Percentiles rank a stretch among this genome's conserved stretches.
phyloP scores from a whole-genome alignment of 2,329 filamentous ascomycete genomes.

The Penicillium sumatraense region DNA sequence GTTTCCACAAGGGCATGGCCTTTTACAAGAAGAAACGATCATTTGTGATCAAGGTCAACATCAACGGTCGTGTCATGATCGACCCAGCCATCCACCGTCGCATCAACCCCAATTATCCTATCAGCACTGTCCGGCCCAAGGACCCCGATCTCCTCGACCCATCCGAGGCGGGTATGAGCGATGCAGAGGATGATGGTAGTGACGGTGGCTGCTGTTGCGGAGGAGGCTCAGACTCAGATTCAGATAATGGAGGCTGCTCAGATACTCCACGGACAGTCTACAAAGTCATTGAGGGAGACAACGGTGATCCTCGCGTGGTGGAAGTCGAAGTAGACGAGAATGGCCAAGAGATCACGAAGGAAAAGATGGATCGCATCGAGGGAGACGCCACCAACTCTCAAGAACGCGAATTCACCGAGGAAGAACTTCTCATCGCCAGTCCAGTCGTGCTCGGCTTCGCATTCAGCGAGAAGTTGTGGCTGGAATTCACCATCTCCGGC shows the following conservation, averaged over 20 bases:
- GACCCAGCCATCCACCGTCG: slow-evolving; percentile 81
- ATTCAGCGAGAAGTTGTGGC: slow-evolving; percentile 87
- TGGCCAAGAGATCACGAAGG: slow-evolving; percentile 58
- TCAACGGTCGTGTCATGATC: slow-evolving; percentile 87
- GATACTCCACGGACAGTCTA: slow-evolving; percentile 48
- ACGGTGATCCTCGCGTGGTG: slow-evolving; percentile 57
- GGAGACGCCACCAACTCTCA: slow-evolving; percentile 37
- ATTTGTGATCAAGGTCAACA: slow-evolving; percentile 73
- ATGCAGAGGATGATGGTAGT: slow-evolving; percentile 39
- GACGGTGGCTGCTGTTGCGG: slow-evolving; percentile 44
- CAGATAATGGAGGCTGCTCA: slow-evolving; percentile 41
- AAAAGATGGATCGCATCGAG: slow-evolving; percentile 63
- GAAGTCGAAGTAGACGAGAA: slow-evolving; percentile 61
- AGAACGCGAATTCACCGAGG: slow-evolving; percentile 70
- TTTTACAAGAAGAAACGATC: slow-evolving; percentile 81
- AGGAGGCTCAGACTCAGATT: slow-evolving; percentile 42
- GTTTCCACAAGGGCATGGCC: slow-evolving; percentile 79
- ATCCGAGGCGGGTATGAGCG: slow-evolving; percentile 23
- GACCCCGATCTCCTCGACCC: slow-evolving; percentile 66
- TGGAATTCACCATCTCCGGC: slow-evolving; percentile 81
- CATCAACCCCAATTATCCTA: slow-evolving; percentile 83
- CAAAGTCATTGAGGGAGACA: slow-evolving; percentile 60
- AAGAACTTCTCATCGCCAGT: slow-evolving; percentile 82
- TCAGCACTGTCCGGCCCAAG: slow-evolving; percentile 74
- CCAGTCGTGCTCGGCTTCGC: slow-evolving; percentile 85